phyloP scores from a whole-genome alignment of 331 rosid genomes.

The Pyrus hybrid region DNA sequence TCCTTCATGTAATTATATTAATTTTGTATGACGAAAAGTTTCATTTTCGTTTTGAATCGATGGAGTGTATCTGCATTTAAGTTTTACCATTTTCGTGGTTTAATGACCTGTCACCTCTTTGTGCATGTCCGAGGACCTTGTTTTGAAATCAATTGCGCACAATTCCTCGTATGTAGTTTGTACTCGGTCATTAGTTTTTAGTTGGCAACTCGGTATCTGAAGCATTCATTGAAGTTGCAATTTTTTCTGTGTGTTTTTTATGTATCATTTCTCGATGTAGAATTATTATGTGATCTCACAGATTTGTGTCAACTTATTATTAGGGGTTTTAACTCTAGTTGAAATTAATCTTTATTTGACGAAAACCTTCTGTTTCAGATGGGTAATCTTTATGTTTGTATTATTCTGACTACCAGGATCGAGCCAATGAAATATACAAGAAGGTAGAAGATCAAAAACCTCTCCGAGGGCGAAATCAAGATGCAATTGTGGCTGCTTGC shows the following conservation, averaged over 20 bases:
- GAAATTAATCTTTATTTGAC: not conserved
- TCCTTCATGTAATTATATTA: no score
- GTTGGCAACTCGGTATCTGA: not conserved
- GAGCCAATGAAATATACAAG: slow-evolving; percentile 4
- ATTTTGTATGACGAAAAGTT: not conserved
- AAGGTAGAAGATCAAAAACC: slow-evolving; percentile 2
- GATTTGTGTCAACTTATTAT: not conserved
- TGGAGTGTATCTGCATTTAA: not conserved
- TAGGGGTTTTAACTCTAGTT: not conserved
- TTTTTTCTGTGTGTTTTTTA: not conserved
- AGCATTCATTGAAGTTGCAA: not conserved
- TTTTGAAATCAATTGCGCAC: not conserved
- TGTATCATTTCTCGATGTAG: not conserved
- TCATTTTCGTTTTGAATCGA: no score
- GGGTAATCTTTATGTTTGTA: not conserved
- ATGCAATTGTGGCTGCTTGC: slow-evolving; percentile 11
- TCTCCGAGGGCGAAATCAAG: not conserved
- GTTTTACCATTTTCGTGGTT: not conserved
- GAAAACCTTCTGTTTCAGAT: not conserved
- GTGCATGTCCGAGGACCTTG: not conserved
- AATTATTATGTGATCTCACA: not conserved
- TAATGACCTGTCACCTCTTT: not conserved
- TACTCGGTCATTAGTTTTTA: not conserved
- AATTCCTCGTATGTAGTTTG: no score
- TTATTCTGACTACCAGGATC: not conserved